Evolutionary conservation across 768 basidiomycete species (phyloP), one percentile per base, ranked within the genome.

Genomic region (Hemileccinum rubropunctum): DNA sequence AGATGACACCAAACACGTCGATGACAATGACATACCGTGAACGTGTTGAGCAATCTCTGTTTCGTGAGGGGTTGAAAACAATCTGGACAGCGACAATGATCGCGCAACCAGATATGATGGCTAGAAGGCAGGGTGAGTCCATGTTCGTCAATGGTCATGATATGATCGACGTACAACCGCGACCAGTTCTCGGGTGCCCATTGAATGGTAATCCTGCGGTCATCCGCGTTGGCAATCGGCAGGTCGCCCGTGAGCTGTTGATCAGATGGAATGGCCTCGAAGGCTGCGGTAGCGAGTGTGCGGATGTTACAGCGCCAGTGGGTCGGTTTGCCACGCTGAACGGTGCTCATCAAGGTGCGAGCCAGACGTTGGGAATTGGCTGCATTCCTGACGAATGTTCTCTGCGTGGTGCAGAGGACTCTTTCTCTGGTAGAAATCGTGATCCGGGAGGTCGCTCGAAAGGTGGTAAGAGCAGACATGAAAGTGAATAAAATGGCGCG

Each of bases 1-100:
- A n/a, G 5, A 26, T 38, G 27, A 33, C 3, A 26, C 45, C 15
- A 8, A 6, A 12, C 9, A 34, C 42, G 18, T 20, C 6, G 9
- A 3, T 9, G 28, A 41, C 5, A 7, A 23, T 3, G 27, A 54
- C 76, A 26, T 57, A 88, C 95, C 55, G 89, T 83, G 56, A 87
- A 91, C 1, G 94, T 92, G 61, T 89, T 84, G 45, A 92, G 72
- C 11, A 98, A 68, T n/a, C 95, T 78, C 67, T 98, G 95, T 62
- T 91, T 95, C 15, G 95, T 98, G 52, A 83, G 64, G 0, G 85
- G 73, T 67, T 98, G 95, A 62, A 90, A 95, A 67, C 93, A 95
- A 43, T 81, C 72, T 6, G 86, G 72, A 65, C 93, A 97, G 30
- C 93, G 78, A 64, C 95, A 98, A 57, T 98, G 95, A 62, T 98